Evolutionary conservation across 305 asterid species (phyloP).

Genomic region (Fraxinus xanthoxyloides): DNA sequence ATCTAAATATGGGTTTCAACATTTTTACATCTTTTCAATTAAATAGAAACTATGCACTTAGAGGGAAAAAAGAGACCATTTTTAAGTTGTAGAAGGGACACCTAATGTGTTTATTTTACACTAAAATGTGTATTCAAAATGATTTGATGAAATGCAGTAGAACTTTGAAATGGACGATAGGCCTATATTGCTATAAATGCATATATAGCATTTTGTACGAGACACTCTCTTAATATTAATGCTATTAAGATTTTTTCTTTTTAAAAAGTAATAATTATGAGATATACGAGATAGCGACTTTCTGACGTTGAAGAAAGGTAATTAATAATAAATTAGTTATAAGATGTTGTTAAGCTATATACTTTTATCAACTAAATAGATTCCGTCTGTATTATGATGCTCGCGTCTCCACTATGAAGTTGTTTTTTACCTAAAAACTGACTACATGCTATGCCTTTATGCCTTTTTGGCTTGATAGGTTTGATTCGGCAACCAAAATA

Average conservation of each 20-base stretch:
- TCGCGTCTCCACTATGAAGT: background rate
- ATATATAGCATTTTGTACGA: background rate
- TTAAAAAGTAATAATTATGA: background rate
- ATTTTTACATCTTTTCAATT: background rate
- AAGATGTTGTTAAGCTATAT: background rate
- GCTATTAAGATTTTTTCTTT: background rate
- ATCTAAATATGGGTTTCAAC: background rate
- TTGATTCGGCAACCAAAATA: constrained; percentile 80
- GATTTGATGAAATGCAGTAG: background rate
- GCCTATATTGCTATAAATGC: background rate
- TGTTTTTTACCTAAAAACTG: background rate
- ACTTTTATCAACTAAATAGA: background rate
- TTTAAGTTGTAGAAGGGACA: background rate
- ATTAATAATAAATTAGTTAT: background rate
- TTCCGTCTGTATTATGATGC: background rate
- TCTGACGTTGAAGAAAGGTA: background rate
- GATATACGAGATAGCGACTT: background rate
- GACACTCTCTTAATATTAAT: background rate
- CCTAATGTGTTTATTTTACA: background rate
- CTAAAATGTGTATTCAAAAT: background rate
- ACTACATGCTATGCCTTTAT: constrained; percentile 16
- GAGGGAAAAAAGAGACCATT: background rate
- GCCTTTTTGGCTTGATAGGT: constrained; percentile 46
- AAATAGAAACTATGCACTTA: background rate
- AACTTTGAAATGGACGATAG: background rate